Percentiles rank a stretch among this genome's conserved stretches.
These are phyloP conservation scores for Penicillium oxalicum DNA, from an alignment of 2,329 filamentous ascomycete genomes.

Conservation along the genomic window DNA sequence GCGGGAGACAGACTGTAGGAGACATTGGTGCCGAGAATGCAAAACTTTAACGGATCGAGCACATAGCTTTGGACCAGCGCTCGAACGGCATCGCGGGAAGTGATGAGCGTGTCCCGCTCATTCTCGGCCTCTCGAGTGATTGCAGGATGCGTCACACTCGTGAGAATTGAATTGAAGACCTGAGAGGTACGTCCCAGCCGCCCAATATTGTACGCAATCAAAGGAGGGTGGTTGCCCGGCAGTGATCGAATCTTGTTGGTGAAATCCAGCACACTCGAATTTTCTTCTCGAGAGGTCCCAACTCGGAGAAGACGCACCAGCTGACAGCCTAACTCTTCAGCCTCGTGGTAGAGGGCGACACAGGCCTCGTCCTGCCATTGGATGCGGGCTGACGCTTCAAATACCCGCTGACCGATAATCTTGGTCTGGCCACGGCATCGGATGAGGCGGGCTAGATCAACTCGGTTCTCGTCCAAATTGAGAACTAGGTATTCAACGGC, in stretches of 20 bases:
- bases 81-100: conserved; percentile 32
- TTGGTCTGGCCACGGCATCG: conserved; percentile 36
- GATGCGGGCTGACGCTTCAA: conserved; percentile 24
- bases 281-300: conserved; percentile 34
- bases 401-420: conserved; percentile 36
- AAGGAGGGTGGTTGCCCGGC: conserved; percentile 26
- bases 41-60: conserved; percentile 39
- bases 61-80: conserved; percentile 39
- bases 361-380: conserved; percentile 33
- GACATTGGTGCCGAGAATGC: conserved; percentile 38
- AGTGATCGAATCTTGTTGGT: conserved; percentile 31
- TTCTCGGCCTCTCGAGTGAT: conserved; percentile 23
- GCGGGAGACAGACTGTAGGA: conserved; percentile 39
- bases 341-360: conserved; percentile 30
- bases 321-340: conserved; percentile 34
- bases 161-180: conserved; percentile 39
- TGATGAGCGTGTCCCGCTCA: conserved; percentile 30
- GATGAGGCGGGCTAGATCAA: conserved; percentile 23
- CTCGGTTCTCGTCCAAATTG: conserved; percentile 30
- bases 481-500: conserved; percentile 39
- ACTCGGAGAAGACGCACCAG: conserved; percentile 36
- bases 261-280: conserved; percentile 33
- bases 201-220: conserved; percentile 40
- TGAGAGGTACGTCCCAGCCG: conserved; percentile 40
- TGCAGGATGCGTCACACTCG: conserved; percentile 37